Base-by-base conservation (phyloP, 768 basidiomycete genomes). In the Tricholoma flavovirens region DNA sequence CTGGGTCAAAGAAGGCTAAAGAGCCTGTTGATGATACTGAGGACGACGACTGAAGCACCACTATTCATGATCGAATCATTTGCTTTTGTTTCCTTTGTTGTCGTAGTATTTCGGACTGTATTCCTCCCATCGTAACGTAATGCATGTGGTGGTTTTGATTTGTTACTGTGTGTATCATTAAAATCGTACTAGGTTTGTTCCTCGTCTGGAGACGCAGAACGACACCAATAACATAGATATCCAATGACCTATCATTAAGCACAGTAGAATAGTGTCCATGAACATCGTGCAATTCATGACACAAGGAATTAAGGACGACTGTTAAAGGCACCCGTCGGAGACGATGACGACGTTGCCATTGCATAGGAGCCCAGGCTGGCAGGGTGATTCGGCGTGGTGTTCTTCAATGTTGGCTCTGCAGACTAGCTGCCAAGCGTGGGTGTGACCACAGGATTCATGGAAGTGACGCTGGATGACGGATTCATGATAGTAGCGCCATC, bases 1-100 rank as follows among this genome's bases (percentile, higher is more conserved):
- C 75, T 33, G 72, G 68, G 52, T 66, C 70, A 1, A 78, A 77
- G 73, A 83, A 81, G 72, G 74, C 73, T 59, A 81, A 81, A 64
- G 79, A 71, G 58, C 64, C 70, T 22, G 63, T 79, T 17, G 79
- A 80, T 52, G 79, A 81, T 11, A 75, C 75, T 6, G 71, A 73
- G 33, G 76, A 76, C 32, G 71, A 60, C 17, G 61, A 64, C 26
- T 42, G 24, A 42, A 14, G 26, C 38, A 14, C 30, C n/a, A n/a
- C 2, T 24, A 26, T 24, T 14, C 40, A 40, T 42, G 42, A 29
- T 22, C 5, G 12, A 3, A 17, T 9, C 3, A 19, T 38, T 38
- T 11, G 33, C 10, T 22, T 43, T 43, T 43, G 19, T 32, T 8
- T 32, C n/a, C 19, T 21, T 42, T 42, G 40, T 21, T 42, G 19